Percentiles rank a stretch among this genome's conserved stretches.
phyloP scores from a whole-genome alignment of 1,284 basidiomycete genomes.

The Agroathelia rolfsii region DNA sequence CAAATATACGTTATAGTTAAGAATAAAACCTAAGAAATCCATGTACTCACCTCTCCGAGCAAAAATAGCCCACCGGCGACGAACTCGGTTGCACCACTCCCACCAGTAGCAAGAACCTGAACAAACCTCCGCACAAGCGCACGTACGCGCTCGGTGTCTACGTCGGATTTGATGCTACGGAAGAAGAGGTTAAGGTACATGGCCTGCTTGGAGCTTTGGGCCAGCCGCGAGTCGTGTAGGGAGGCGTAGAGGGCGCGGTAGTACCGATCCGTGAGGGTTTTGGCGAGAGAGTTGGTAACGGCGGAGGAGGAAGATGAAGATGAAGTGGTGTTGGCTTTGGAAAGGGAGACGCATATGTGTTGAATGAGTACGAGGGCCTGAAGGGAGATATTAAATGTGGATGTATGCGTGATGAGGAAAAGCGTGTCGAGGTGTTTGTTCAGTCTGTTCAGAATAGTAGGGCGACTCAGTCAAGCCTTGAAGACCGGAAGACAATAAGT shows the following conservation, averaged over 20 bases:
- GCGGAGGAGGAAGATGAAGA: constrained; percentile 27
- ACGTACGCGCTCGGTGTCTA: constrained; percentile 55
- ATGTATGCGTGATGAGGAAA: constrained; percentile 92
- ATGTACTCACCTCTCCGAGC: constrained; percentile 53
- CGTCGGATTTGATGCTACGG: constrained; percentile 83
- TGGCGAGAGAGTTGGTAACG: constrained; percentile 20
- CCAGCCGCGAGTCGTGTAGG: constrained; percentile 75
- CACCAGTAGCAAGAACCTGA: constrained; percentile 68
- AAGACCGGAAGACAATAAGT: constrained; percentile 1
- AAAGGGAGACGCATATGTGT: constrained; percentile 59
- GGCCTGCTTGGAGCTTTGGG: constrained; percentile 86
- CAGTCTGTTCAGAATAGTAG: constrained; percentile 41
- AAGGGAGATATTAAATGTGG: constrained; percentile 92
- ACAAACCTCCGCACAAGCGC: constrained; percentile 84
- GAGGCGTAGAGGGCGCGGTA: constrained; percentile 89
- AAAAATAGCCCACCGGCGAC: constrained; percentile 81
- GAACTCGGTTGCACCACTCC: constrained; percentile 76
- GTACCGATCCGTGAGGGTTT: constrained; percentile 72
- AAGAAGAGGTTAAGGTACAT: constrained; percentile 97
- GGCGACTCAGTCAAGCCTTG: constrained; percentile 9
- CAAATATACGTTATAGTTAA: constrained; percentile 1
- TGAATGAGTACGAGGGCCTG: constrained; percentile 91
- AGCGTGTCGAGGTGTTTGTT: constrained; percentile 87
- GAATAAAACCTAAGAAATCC: background rate
- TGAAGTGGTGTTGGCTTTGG: constrained; percentile 23